A percentile compares a stretch with the other conserved stretches of the same genome.
These are phyloP conservation scores for Anethum foeniculum DNA, from an alignment of 140 eudicot species.

Conservation along the genomic window DNA sequence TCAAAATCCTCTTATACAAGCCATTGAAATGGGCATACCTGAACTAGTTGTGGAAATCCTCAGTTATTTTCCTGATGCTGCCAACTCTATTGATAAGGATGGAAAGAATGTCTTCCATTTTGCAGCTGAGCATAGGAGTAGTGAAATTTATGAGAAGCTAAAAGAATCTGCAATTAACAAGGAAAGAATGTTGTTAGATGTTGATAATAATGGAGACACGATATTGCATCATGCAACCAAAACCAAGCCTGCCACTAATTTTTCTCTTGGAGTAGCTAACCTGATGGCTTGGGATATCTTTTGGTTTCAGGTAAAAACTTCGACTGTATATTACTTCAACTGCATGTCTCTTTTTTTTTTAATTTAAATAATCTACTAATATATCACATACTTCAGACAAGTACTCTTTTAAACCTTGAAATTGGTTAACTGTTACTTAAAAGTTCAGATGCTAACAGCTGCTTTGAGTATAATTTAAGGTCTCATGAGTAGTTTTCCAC, in stretches of 20 bases:
- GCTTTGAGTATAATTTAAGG: neutral
- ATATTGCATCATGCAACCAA: constrained; percentile 6
- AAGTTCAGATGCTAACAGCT: neutral
- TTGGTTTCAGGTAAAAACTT: constrained; percentile 7
- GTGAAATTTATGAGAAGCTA: neutral
- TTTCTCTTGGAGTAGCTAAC: neutral
- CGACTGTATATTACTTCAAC: neutral
- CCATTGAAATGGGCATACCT: neutral
- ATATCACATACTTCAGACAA: no score
- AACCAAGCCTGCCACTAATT: neutral
- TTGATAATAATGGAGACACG: constrained; percentile 6
- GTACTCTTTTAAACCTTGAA: neutral
- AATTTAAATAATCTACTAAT: no score
- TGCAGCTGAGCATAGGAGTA: neutral
- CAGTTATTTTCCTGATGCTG: constrained; percentile 7
- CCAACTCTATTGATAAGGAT: neutral
- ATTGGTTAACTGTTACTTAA: neutral
- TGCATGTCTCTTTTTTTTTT: neutral
- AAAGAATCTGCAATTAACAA: neutral
- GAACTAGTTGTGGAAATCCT: constrained; percentile 4
- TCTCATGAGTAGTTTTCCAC: no score
- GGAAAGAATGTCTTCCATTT: constrained; percentile 2
- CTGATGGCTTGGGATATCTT: constrained; percentile 11
- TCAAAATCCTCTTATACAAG: neutral
- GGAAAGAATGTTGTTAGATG: constrained; percentile 2